Evolutionary conservation across 2,329 filamentous ascomycete genomes (phyloP), one percentile per base, ranked within the genome.

Genomic region (Hymenoscyphus occultus): DNA sequence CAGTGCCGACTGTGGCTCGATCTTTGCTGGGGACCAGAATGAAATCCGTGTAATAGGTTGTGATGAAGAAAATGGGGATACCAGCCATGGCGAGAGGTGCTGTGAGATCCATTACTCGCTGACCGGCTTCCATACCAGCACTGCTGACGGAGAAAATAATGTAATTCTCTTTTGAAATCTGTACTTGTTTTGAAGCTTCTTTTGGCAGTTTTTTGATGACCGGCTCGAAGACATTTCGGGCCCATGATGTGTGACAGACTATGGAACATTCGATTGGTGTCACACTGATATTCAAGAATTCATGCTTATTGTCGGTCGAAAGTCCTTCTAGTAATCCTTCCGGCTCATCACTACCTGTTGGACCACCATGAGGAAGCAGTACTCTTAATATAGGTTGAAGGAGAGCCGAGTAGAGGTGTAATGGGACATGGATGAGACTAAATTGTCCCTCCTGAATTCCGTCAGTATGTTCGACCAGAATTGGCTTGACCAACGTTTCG

Each of bases 41-140:
- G 78, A 97, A 98, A 79, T 99, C 94, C 40, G 91, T 95, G 78
- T 96, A 98, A 78, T 98, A 99, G 39, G 93, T 97, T 3, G 94
- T 97, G 76, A 97, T 96, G 83, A 98, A 98, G 82, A 98, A 97
- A 74, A 99, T 96, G 62, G 94, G 91, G 61, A 98, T 95, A 71
- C 92, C 92, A 60, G 94, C 94, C 75, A 97, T 84, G 35, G 95
- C 94, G 39, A 98, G 83, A 5, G 94, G 95, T 62, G 89, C 93
- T 7, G 93, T 97, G 67, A 99, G 79, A 74, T 98, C 94, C 72
- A 97, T 86, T 6, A 99, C 94, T 64, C 93, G 86, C 71, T 93
- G 92, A 6, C 93, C 93, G 10, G 94, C 93, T 75, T 97, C 93
- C 71, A 97, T 88, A 7, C 93, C 93, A 71, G 93, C 90, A 68